Percentiles rank a stretch among this genome's conserved stretches.
Conservation (phyloP, 805 yeast genomes). For the Pichia phayaonensis region DNA sequence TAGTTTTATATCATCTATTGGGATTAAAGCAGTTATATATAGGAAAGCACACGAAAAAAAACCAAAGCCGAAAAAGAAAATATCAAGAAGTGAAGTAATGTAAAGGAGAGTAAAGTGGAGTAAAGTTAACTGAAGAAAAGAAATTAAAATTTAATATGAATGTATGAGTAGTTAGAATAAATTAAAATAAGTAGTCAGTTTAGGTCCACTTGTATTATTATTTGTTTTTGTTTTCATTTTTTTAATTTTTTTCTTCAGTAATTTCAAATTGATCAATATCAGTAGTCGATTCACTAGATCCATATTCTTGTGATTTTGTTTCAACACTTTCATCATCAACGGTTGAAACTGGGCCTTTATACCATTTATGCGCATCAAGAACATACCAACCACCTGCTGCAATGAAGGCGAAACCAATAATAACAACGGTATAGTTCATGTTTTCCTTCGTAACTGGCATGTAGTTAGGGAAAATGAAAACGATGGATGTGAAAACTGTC, state of each 20-base stretch:
- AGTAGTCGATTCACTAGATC: not conserved
- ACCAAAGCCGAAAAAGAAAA: not conserved
- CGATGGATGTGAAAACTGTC: conserved; percentile 40
- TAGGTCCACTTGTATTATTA: too few species aligned
- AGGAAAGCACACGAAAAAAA: not conserved
- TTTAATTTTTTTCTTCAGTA: not conserved
- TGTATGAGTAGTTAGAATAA: too few species aligned
- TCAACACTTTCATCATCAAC: conserved; percentile 25
- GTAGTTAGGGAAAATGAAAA: conserved; percentile 45
- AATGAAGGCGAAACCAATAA: conserved; percentile 35
- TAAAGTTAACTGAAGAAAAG: too few species aligned
- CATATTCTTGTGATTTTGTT: conserved; percentile 15
- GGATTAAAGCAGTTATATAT: not conserved
- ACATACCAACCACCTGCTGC: conserved; percentile 37
- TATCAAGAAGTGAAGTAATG: not conserved
- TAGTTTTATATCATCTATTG: too few species aligned
- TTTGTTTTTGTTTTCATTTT: too few species aligned
- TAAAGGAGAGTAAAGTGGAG: too few species aligned
- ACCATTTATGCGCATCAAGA: conserved; percentile 47
- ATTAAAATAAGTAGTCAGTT: too few species aligned
- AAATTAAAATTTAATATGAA: too few species aligned
- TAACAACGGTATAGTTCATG: conserved; percentile 50
- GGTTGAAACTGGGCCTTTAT: conserved; percentile 46
- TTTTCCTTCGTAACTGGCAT: conserved; percentile 35
- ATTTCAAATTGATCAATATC: not conserved